Evolutionary conservation across 306 rosid genomes (phyloP), one percentile per base, ranked within the genome.

Genomic region (Astragalus glycyphyllos): DNA sequence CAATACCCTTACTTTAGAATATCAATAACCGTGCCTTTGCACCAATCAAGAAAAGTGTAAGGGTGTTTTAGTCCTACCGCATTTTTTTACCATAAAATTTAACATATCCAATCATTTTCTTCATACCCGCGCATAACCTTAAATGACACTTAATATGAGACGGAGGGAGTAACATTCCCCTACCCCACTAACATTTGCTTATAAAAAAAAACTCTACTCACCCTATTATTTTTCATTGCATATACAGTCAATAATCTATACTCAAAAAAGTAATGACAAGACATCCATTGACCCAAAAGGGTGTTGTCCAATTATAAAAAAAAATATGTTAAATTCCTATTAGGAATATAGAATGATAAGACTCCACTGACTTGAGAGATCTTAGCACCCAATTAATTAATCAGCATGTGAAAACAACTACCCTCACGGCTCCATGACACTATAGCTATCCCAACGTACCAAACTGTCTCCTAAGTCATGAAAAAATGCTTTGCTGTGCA

Each of bases 361-460:
- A 65, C 34, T 35, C 17, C 7, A 2, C 26, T 42, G 57, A 41
- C 47, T 40, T 38, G 8, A 63, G 9, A 41, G 48, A 55, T 55
- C 4, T 8, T 44, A 55, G 13, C 16, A 49, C 4, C 16, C 73
- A 65, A 64, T 66, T 65, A 66, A 75, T 45, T 67, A 54, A 66
- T 68, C 11, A 65, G 59, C 79, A 75, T 55, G 73, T 75, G 73
- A 46, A 56, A 57, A 66, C 40, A 55, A 41, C 65, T 23, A 58
- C 55, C 48, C 10, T 44, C 32, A 29, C 5, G 37, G 3, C 58
- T 54, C 49, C 35, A 58, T 17, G 45, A 69, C 58, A 26, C 31
- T 26, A 1, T 26, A 26, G 31, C 31, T 26, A 26, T 2, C 31
- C 31, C 31, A 26, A 26, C 3, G 31, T 26, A 75, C 68, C 61